These are phyloP conservation scores for Gossypium davidsonii DNA, from an alignment of 441 rosid genomes.

Conservation along the genomic window DNA sequence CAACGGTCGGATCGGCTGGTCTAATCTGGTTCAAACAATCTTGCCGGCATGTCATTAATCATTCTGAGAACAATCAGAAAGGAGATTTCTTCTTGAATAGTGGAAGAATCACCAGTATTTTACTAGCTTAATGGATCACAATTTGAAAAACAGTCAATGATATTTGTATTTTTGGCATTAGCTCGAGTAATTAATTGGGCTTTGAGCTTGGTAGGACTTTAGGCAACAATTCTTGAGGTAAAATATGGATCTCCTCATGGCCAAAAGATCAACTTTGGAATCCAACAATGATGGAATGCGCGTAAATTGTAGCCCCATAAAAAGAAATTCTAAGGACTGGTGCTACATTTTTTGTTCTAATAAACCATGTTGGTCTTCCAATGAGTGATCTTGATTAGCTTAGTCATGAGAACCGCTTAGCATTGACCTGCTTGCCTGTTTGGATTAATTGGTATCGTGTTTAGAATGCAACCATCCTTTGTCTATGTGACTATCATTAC, in stretches of 20 bases:
- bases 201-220: neutral
- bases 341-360: neutral
- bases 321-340: neutral
- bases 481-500: neutral
- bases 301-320: neutral
- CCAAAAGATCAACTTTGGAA: neutral
- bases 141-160: neutral
- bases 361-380: neutral
- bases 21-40: too few species aligned
- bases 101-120: neutral
- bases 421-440: neutral
- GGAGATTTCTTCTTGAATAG: neutral
- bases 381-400: neutral
- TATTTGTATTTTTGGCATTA: neutral
- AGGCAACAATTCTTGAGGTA: neutral
- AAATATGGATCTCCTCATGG: neutral
- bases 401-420: neutral
- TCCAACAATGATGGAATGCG: neutral
- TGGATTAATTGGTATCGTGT: neutral
- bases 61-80: neutral
- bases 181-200: neutral
- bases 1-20: too few species aligned
- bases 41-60: neutral
- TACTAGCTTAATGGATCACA: neutral
- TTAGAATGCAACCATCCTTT: neutral